A percentile compares a stretch with the other conserved stretches of the same genome.
These are phyloP conservation scores for Kodamaea leandrae DNA, from an alignment of 805 yeast genomes.

Conservation along the genomic window DNA sequence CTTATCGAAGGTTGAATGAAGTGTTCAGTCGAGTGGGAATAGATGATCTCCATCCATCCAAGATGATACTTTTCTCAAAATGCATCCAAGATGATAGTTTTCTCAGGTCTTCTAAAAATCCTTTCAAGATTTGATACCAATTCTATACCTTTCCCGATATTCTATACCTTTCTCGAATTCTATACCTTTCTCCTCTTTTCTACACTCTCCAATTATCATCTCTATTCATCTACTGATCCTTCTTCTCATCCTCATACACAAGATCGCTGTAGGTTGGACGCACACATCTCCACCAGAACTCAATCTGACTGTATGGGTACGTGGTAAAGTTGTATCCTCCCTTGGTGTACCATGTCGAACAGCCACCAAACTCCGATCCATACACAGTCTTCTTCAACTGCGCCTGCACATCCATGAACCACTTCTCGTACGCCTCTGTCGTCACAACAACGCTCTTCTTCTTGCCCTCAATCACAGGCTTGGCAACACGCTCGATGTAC, in stretches of 20 bases:
- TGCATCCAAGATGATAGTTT: not conserved
- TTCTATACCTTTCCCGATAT: too few relatives aligned
- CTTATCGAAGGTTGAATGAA: too few relatives aligned
- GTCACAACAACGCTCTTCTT: slow-evolving; percentile 31
- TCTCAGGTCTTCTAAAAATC: too few relatives aligned
- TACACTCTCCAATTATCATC: too few relatives aligned
- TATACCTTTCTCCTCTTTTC: too few relatives aligned
- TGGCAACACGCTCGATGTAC: slow-evolving; percentile 23
- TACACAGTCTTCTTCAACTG: slow-evolving; percentile 29
- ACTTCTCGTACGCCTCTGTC: slow-evolving; percentile 29
- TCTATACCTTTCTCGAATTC: too few relatives aligned
- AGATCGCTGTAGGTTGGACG: slow-evolving; percentile 28
- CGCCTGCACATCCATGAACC: slow-evolving; percentile 30
- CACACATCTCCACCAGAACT: slow-evolving; percentile 27
- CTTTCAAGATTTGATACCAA: too few relatives aligned
- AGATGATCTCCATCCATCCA: too few relatives aligned
- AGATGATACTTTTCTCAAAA: too few relatives aligned
- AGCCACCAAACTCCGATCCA: slow-evolving; percentile 41
- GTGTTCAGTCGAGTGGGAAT: too few relatives aligned
- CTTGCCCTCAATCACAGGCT: slow-evolving; percentile 26
- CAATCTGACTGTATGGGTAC: slow-evolving; percentile 37
- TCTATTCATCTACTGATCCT: not conserved
- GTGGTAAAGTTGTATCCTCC: slow-evolving; percentile 31
- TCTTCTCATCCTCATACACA: slow-evolving; percentile 10
- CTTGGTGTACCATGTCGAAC: slow-evolving; percentile 38